Evolutionary conservation across 2,329 filamentous ascomycete species (phyloP).

Genomic region (Penicillium capsulatum): DNA sequence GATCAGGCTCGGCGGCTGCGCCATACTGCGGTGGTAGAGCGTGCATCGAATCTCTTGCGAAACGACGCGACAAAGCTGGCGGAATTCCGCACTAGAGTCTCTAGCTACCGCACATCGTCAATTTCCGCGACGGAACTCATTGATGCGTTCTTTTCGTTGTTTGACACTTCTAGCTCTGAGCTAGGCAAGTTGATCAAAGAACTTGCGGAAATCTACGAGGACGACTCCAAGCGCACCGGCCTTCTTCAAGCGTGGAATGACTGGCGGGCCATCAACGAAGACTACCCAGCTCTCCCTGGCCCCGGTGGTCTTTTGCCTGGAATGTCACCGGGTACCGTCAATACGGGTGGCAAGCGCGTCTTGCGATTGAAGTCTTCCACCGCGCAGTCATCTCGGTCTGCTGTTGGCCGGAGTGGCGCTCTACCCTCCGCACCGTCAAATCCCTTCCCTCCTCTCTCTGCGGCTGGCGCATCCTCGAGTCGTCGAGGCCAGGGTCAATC

Average conservation of each 20-base stretch:
- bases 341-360: constrained; percentile 55
- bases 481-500: constrained; percentile 20
- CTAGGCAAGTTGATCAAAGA: constrained; percentile 88
- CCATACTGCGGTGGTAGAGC: constrained; percentile 79
- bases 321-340: constrained; percentile 42
- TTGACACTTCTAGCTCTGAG: constrained; percentile 73
- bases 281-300: constrained; percentile 83
- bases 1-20: constrained; percentile 76
- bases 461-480: constrained; percentile 16
- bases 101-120: constrained; percentile 67
- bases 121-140: constrained; percentile 72
- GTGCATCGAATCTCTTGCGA: constrained; percentile 73
- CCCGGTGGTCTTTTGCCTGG: constrained; percentile 63
- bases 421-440: constrained; percentile 41
- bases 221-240: constrained; percentile 65
- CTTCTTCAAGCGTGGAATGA: constrained; percentile 86
- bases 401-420: constrained; percentile 57
- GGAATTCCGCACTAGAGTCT: constrained; percentile 75
- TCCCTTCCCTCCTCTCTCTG: constrained; percentile 46
- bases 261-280: constrained; percentile 93
- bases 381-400: constrained; percentile 61
- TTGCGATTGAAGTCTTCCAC: constrained; percentile 67
- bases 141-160: constrained; percentile 81
- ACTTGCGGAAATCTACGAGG: constrained; percentile 87
- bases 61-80: constrained; percentile 71